Percentiles rank a stretch among this genome's conserved stretches.
These are phyloP conservation scores for Excoecaria agallocha DNA, from an alignment of 345 rosid species.

Conservation along the genomic window DNA sequence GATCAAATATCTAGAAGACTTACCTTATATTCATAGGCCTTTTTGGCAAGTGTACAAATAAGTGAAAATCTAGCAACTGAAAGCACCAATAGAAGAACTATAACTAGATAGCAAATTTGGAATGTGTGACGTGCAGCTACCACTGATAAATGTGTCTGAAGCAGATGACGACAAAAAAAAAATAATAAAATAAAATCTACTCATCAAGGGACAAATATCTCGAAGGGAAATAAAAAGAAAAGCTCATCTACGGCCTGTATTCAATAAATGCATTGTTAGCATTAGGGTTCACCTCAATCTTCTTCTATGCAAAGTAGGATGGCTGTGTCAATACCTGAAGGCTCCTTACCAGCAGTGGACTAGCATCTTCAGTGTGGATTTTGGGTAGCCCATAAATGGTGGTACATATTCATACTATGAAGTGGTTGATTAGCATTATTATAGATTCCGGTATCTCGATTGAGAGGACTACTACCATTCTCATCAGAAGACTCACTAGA, in stretches of 20 bases:
- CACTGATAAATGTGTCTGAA: not conserved
- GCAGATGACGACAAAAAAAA: not conserved
- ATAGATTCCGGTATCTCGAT: conserved; percentile 40
- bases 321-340: conserved; percentile 6
- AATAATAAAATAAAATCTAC: conserved; percentile 4
- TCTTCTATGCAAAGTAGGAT: conserved; percentile 10
- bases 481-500: conserved; percentile 80
- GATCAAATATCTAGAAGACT: not conserved
- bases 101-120: conserved; percentile 12
- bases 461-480: conserved; percentile 55
- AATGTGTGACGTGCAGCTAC: conserved; percentile 9
- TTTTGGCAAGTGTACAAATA: not conserved
- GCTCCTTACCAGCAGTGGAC: not conserved
- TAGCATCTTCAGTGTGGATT: conserved; percentile 15
- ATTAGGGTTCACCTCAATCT: conserved; percentile 20
- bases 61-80: conserved; percentile 1
- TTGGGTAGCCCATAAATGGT: conserved; percentile 38
- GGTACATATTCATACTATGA: conserved; percentile 65
- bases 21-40: not conserved
- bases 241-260: conserved; percentile 3
- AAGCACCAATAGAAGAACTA: not conserved
- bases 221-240: not conserved
- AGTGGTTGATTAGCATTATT: conserved; percentile 40
- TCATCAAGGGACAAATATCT: not conserved
- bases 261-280: conserved; percentile 16